Evolutionary conservation across 257 asterid species (phyloP), one percentile per base, ranked within the genome.

Genomic region (Pogostemon cablin): DNA sequence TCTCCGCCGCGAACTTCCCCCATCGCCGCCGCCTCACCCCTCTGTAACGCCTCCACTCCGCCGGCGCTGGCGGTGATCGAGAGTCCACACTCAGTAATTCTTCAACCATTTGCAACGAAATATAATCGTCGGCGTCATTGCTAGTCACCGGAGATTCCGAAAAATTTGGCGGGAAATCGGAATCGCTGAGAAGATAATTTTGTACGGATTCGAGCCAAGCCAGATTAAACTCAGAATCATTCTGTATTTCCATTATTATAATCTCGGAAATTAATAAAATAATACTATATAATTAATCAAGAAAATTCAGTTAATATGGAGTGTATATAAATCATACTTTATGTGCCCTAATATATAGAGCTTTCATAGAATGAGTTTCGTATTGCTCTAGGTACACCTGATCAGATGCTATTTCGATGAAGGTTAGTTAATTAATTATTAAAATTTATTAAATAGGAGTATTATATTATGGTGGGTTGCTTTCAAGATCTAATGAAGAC

Each of bases 1-100:
- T 86, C 71, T 83, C 91, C 62, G 85, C 88, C 9, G 86, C 85
- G 4, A 86, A 86, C 52, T 68, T 83, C 55, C 88, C 90, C 88
- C 88, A 86, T 35, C 82, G 84, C 68, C 88, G 68, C 72, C 84
- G 73, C 79, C 91, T 75, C 49, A 81, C 91, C 0, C 86, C 91
- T 12, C 75, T 73, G 65, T 77, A 83, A 49, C 88, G 35, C 68
- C 57, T 86, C 86, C 84, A 83, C 66, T 75, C 76, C 39, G 10
- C 78, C 4, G 68, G 46, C 38, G 69, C 25, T 3, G 68, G 73
- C 65, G 9, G 32, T 25, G 32, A 25, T 25, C 58, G 37, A 1
- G 62, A 49, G 38, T 32, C 70, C 3, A 34, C 71, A 1, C 62
- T 64, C 60, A 77, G 15, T 9, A 71, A 20, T 8, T 77, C 74